Conservation (phyloP, 192 early-diverging fungal genomes). For the Allomyces macrogynus region DNA sequence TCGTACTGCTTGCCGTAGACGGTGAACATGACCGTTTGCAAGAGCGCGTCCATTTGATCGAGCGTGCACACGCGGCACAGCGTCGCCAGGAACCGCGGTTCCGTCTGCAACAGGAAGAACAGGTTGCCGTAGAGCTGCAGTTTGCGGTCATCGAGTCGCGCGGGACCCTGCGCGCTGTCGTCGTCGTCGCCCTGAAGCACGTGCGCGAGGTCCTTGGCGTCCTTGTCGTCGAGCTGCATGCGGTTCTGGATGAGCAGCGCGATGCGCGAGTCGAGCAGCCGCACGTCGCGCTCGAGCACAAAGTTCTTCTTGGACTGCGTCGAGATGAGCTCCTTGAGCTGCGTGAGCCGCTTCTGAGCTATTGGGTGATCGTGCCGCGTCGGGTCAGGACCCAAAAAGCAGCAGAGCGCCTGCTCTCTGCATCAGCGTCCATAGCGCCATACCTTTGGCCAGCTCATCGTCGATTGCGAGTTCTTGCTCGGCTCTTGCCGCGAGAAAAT, state of each 20-base stretch:
- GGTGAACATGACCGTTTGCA: slow-evolving; percentile 93
- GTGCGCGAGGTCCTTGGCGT: not conserved
- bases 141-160: slow-evolving; percentile 30
- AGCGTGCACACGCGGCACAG: slow-evolving; percentile 65
- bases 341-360: slow-evolving; percentile 66
- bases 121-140: slow-evolving; percentile 77
- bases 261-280: slow-evolving; percentile 77
- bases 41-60: slow-evolving; percentile 75
- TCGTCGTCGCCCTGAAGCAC: not conserved
- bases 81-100: slow-evolving; percentile 74
- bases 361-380: not conserved
- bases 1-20: slow-evolving; percentile 94
- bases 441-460: slow-evolving; percentile 79
- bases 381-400: not conserved
- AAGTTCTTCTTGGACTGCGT: slow-evolving; percentile 89
- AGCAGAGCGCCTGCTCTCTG: not conserved
- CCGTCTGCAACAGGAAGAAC: slow-evolving; percentile 76
- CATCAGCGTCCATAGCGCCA: not conserved
- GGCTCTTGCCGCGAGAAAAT: slow-evolving; percentile 13
- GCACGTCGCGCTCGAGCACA: slow-evolving; percentile 75
- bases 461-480: slow-evolving; percentile 84
- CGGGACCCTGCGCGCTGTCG: not conserved
- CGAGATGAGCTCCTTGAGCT: slow-evolving; percentile 76
- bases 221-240: slow-evolving; percentile 50
- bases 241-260: slow-evolving; percentile 81